Conservation (phyloP, 441 rosid species). For the Viola pubescens region DNA sequence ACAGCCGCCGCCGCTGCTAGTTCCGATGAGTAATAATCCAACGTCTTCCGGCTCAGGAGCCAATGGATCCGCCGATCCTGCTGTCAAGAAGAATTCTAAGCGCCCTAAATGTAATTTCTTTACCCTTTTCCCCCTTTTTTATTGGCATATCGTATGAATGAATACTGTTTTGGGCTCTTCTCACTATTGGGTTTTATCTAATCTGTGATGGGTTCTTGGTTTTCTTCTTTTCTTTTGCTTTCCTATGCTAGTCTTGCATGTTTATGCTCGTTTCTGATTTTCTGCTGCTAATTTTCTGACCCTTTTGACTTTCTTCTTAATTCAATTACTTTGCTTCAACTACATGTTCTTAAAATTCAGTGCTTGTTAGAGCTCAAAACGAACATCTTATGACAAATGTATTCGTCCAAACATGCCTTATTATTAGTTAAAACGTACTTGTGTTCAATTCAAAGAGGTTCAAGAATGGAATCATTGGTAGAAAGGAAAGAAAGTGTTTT, state of each 20-base stretch:
- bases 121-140: background rate
- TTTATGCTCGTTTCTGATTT: background rate
- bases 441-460: too few species aligned
- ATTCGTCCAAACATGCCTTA: too few species aligned
- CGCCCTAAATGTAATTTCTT: slow-evolving; percentile 61
- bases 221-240: background rate
- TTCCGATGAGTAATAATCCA: slow-evolving; percentile 37
- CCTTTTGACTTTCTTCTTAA: too few species aligned
- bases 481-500: background rate
- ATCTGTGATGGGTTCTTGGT: background rate
- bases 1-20: too few species aligned
- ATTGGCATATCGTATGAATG: background rate
- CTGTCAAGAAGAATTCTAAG: slow-evolving; percentile 57
- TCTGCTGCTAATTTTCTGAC: too few species aligned
- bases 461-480: too few species aligned
- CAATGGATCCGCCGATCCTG: slow-evolving; percentile 60
- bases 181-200: background rate
- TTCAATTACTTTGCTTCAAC: too few species aligned
- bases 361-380: too few species aligned
- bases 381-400: too few species aligned
- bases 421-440: too few species aligned
- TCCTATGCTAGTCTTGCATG: background rate
- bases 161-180: background rate
- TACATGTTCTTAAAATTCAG: too few species aligned
- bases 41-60: slow-evolving; percentile 49